A percentile compares a stretch with the other conserved stretches of the same genome.
Evolutionary conservation across 208 protist species (phyloP).

Genomic region (Wallacemonas sp.): DNA sequence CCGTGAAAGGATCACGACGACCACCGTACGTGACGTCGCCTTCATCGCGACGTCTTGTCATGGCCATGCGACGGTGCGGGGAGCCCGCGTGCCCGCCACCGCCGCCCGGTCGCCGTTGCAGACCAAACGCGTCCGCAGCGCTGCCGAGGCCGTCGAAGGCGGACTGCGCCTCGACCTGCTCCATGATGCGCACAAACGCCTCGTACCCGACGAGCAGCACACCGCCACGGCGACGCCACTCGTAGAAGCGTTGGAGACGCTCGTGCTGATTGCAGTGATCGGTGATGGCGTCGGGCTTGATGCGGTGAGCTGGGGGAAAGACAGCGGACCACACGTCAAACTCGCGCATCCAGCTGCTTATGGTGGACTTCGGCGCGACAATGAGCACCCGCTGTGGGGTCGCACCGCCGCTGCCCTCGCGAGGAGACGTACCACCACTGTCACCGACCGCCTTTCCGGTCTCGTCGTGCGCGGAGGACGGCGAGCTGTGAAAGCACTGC

Average conservation of each 20-base stretch:
- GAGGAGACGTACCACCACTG: neutral
- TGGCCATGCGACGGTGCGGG: slow-evolving; percentile 6
- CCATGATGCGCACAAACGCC: slow-evolving; percentile 56
- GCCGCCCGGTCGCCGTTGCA: neutral
- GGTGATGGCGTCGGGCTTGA: slow-evolving; percentile 16
- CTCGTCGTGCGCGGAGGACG: neutral
- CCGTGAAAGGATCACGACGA: slow-evolving; percentile 46
- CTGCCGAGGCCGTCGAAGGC: slow-evolving; percentile 10
- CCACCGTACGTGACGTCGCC: slow-evolving; percentile 27
- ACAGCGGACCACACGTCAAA: slow-evolving; percentile 52
- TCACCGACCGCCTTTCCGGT: neutral
- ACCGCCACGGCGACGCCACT: slow-evolving; percentile 57
- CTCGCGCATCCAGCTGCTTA: slow-evolving; percentile 57
- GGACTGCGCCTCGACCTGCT: slow-evolving; percentile 26
- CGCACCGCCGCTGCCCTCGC: neutral
- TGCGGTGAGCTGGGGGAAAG: slow-evolving; percentile 47
- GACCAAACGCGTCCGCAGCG: neutral
- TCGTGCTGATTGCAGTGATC: neutral
- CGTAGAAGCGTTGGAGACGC: slow-evolving; percentile 31
- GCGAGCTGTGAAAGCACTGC: slow-evolving; percentile 2
- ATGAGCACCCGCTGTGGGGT: slow-evolving; percentile 42
- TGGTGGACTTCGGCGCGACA: slow-evolving; percentile 73
- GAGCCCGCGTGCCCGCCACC: neutral
- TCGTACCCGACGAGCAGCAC: slow-evolving; percentile 80
- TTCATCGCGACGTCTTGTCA: slow-evolving; percentile 20